Conservation (phyloP, 1,139 yeast species). For the Casaregolazyma suthepensis region DNA sequence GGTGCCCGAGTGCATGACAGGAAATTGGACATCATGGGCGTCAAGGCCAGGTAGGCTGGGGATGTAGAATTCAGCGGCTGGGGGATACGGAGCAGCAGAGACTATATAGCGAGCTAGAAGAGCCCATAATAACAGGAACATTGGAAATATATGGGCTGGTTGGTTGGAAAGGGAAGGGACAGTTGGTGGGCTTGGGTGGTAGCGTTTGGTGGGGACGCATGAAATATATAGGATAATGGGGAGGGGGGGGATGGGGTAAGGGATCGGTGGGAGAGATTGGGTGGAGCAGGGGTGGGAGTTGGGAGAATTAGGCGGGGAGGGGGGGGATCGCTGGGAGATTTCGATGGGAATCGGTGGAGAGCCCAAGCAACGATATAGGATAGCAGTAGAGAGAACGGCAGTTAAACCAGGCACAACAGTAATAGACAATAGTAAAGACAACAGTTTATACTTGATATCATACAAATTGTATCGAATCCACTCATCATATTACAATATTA, state of each 20-base stretch:
- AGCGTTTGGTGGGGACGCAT: neutral
- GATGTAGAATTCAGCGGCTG: slow-evolving; percentile 34
- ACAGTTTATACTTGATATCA: too few species aligned
- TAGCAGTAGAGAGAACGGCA: too few species aligned
- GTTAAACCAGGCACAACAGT: too few species aligned
- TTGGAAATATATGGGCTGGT: neutral
- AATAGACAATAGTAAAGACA: too few species aligned
- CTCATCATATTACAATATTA: too few species aligned
- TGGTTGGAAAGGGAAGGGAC: neutral
- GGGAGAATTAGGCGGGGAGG: neutral
- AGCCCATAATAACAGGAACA: neutral
- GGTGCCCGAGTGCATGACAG: slow-evolving; percentile 47
- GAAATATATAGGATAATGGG: neutral
- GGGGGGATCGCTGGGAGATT: too few species aligned
- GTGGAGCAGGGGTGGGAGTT: neutral
- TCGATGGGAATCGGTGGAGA: too few species aligned
- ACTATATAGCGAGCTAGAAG: neutral
- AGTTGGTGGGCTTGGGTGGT: neutral
- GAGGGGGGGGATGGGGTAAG: neutral
- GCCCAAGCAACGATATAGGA: too few species aligned
- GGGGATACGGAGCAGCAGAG: neutral
- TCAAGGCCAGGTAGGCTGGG: slow-evolving; percentile 33
- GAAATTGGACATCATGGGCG: slow-evolving; percentile 18
- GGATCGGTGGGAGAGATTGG: neutral
- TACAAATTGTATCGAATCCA: too few species aligned